Evolutionary conservation across 768 basidiomycete genomes (phyloP), one percentile per base, ranked within the genome.

Genomic region (Mycena pura): DNA sequence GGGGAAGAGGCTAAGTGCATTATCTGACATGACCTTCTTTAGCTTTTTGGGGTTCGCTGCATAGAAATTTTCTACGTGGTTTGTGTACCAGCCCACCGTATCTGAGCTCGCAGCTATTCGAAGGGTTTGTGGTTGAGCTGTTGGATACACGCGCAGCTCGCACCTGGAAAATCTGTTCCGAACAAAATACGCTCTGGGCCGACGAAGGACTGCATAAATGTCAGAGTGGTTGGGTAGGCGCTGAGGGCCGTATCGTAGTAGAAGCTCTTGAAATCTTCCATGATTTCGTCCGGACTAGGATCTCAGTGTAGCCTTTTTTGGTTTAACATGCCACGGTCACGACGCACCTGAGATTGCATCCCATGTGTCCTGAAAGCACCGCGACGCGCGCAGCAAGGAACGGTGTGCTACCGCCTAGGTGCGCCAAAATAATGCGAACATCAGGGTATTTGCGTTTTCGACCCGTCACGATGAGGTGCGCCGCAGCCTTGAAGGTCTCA

Each of bases 401-500:
- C 8, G 83, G 83, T 2, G 84, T 83, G 65, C 80, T 86, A 2
- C 91, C 91, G n/a, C 91, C 91, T 11, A 91, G 75, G 69, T 92
- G 91, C 19, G 91, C 84, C 9, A 93, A 83, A 32, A 93, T 82
- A 62, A 91, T 84, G 56, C 83, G 86, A 64, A 85, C 77, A 54
- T 84, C 74, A 21, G 80, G 72, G 66, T 84, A 90, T 60, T 79
- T 83, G 40, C 89, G 86, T 71, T 88, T 90, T 68, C 78, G 74
- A 44, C 89, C 88, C 0, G 88, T 83, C 22, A 92, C 86, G 44
- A 92, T 89, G 46, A 93, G 82, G 69, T 91, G 88, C 3, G 90
- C 86, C 31, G 90, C 90, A 2, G 89, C 91, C 75, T 91, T 92
- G 79, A 86, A 91, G 0, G 91, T 93, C 73, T 92, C 91, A 69